Percentiles rank a stretch among this genome's conserved stretches.
Conservation (phyloP, 2,329 filamentous ascomycete genomes). For the Pseudogymnoascus sp. region DNA sequence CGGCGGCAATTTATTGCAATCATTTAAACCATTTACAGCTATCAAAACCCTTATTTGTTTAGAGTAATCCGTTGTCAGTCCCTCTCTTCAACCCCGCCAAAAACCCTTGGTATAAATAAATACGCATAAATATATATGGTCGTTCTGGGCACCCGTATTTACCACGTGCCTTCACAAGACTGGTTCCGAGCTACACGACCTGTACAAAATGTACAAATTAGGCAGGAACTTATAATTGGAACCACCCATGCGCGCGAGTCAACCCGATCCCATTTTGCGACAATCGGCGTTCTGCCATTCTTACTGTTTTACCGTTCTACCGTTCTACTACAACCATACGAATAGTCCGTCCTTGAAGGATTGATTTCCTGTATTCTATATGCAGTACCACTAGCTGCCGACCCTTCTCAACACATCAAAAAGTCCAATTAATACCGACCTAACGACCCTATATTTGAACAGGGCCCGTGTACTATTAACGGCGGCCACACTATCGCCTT, state of each 20-base stretch:
- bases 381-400: background rate
- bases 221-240: constrained; percentile 1
- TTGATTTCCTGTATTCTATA: background rate
- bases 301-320: background rate
- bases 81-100: background rate
- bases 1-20: background rate
- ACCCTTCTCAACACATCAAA: background rate
- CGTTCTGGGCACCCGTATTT: background rate
- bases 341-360: background rate
- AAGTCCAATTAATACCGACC: background rate
- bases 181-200: background rate
- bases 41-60: background rate
- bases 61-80: background rate
- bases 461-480: background rate
- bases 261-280: background rate
- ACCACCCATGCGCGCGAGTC: background rate
- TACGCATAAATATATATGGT: background rate
- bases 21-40: background rate
- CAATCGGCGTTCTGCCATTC: background rate
- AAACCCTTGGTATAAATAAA: background rate
- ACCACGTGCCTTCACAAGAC: background rate
- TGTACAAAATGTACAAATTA: background rate
- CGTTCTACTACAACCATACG: background rate
- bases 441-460: background rate
- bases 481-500: background rate